These are phyloP conservation scores for Venturia asperata DNA, from an alignment of 2,329 filamentous ascomycete genomes.

Conservation along the genomic window DNA sequence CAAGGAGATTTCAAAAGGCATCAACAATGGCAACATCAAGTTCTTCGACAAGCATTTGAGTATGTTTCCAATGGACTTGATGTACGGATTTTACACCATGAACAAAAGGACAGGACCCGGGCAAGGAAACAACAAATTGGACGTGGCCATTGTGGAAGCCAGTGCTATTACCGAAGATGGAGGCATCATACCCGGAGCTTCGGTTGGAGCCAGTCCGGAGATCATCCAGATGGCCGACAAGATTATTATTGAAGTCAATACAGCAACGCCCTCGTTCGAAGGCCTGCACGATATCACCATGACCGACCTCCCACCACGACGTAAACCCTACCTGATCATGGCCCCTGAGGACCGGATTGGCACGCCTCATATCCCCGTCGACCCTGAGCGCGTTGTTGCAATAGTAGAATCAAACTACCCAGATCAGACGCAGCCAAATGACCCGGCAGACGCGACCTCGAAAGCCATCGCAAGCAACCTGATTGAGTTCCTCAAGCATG, in stretches of 20 bases:
- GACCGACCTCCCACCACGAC: conserved; percentile 71
- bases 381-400: conserved; percentile 76
- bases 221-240: conserved; percentile 88
- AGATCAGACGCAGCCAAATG: conserved; percentile 67
- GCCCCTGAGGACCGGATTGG: conserved; percentile 80
- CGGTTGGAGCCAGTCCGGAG: conserved; percentile 77
- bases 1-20: conserved; percentile 82
- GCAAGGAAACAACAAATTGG: conserved; percentile 61
- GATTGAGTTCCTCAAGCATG: conserved; percentile 81
- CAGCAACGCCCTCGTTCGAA: conserved; percentile 73
- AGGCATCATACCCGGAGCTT: conserved; percentile 80
- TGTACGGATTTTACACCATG: conserved; percentile 49
- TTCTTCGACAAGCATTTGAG: conserved; percentile 92
- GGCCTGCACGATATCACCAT: conserved; percentile 87
- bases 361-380: conserved; percentile 71
- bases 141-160: conserved; percentile 80
- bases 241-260: conserved; percentile 90
- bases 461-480: conserved; percentile 68
- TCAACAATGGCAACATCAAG: conserved; percentile 80
- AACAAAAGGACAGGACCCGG: conserved; percentile 40
- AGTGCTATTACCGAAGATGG: conserved; percentile 83
- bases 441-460: conserved; percentile 66
- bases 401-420: conserved; percentile 79
- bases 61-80: conserved; percentile 83
- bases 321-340: conserved; percentile 84